Base-by-base conservation (phyloP, 2,329 filamentous ascomycete species). In the Pleochaeta shiraiana region DNA sequence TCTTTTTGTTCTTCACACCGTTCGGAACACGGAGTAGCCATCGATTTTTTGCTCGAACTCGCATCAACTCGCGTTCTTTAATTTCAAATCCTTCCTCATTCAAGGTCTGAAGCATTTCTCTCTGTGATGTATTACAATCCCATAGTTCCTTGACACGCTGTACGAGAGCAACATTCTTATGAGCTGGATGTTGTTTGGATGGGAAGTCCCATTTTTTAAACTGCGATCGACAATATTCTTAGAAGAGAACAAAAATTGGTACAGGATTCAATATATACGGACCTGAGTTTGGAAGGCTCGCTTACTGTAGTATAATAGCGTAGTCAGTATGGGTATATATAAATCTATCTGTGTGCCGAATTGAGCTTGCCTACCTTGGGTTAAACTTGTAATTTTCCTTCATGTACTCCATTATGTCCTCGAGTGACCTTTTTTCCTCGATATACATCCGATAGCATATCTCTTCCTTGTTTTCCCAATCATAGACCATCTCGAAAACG, bases 391-490 rank as follows among this genome's bases (percentile, higher is more conserved):
- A 78, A 65, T 79, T 77, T 65, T 77, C 77, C 68, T 79, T 82
- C 79, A 90, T 85, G 71, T 84, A 83, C 30, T 84, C 79, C 77
- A 88, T 86, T 50, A 93, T 86, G 68, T 91, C 84, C 70, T 87
- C 83, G 65, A 91, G 76, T 47, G 83, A 81, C 75, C 81, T 85
- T 69, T 83, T 83, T 75, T 93, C 86, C 66, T 84, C 81, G 69
- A 92, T 88, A 70, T 90, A 93, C 71, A 93, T 81, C 68, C 82
- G 81, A 73, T 81, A 84, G 75, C 82, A 85, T 68, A 83, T 78
- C 50, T 81, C 79, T 70, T 81, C 78, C 73, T 86, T 86, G 65
- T 82, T 83, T 64, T 83, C 81, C 84, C 84, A 86, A 70, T 84
- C 80, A 73, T 86, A 86, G 21, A 81, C 72, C 72, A 74, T 74